These are phyloP conservation scores for Paulownia fortunei DNA, from an alignment of 257 asterid genomes.

Conservation along the genomic window DNA sequence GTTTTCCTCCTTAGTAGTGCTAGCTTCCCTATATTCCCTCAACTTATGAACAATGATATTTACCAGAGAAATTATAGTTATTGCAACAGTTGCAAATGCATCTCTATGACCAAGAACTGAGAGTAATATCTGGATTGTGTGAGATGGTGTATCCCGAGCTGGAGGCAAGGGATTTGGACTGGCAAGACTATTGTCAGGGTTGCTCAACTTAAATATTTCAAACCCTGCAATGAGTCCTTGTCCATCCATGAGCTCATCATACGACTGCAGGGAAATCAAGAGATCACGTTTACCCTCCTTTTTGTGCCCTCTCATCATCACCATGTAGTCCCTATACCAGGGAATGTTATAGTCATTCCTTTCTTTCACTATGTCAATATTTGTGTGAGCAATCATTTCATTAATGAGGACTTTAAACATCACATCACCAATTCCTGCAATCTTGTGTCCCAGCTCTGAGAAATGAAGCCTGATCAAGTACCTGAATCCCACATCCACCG, in stretches of 20 bases:
- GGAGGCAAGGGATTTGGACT: slow-evolving; percentile 42
- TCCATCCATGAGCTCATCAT: slow-evolving; percentile 22
- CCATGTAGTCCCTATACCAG: slow-evolving; percentile 50
- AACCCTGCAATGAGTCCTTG: slow-evolving; percentile 50
- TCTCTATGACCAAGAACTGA: slow-evolving; percentile 32
- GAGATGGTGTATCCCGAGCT: slow-evolving; percentile 15
- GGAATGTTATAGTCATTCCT: slow-evolving; percentile 34
- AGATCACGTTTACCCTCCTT: slow-evolving; percentile 44
- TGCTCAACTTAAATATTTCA: slow-evolving; percentile 66
- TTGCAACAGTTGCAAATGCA: slow-evolving; percentile 30
- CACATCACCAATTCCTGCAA: slow-evolving; percentile 37
- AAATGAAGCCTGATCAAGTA: slow-evolving; percentile 63
- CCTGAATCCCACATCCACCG: slow-evolving; percentile 58
- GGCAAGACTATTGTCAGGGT: slow-evolving; percentile 60
- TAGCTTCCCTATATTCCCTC: slow-evolving; percentile 35
- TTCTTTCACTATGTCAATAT: slow-evolving; percentile 39
- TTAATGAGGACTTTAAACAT: slow-evolving; percentile 44
- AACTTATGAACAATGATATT: slow-evolving; percentile 36
- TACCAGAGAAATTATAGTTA: slow-evolving; percentile 37
- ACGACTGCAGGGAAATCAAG: slow-evolving; percentile 45
- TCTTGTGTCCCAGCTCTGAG: slow-evolving; percentile 40
- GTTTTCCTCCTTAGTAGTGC: slow-evolving; percentile 31
- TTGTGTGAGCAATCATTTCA: slow-evolving; percentile 26
- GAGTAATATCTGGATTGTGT: neutral
- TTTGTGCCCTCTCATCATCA: slow-evolving; percentile 54